Evolutionary conservation across 2,329 filamentous ascomycete genomes (phyloP).

Genomic region (Phoma herbarum): DNA sequence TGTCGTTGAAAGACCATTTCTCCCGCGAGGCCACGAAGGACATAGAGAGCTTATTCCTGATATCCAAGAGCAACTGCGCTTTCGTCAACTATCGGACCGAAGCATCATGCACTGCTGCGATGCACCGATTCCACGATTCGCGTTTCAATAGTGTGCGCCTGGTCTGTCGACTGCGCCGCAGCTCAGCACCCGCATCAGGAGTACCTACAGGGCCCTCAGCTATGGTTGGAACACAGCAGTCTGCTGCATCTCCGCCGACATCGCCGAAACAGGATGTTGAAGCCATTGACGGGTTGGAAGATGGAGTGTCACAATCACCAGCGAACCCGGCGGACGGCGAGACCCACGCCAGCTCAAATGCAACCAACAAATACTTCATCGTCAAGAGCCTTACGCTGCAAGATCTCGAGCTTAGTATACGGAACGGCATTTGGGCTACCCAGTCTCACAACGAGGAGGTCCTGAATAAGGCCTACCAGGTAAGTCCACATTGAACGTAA

Average conservation of each 20-base stretch:
- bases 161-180: constrained; percentile 80
- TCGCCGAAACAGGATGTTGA: constrained; percentile 34
- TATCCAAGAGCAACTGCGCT: constrained; percentile 96
- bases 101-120: constrained; percentile 75
- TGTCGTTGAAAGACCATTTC: constrained; percentile 89
- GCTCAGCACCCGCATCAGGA: constrained; percentile 56
- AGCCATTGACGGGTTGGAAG: constrained; percentile 21
- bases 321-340: constrained; percentile 25
- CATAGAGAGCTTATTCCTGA: constrained; percentile 89
- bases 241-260: constrained; percentile 36
- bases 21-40: constrained; percentile 77
- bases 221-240: constrained; percentile 44
- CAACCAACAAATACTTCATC: constrained; percentile 84
- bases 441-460: constrained; percentile 90
- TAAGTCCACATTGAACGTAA: constrained; percentile 51
- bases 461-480: constrained; percentile 84
- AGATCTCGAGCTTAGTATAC: constrained; percentile 87
- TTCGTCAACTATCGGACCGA: constrained; percentile 96
- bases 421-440: constrained; percentile 90
- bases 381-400: constrained; percentile 92
- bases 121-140: constrained; percentile 88
- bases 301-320: constrained; percentile 20
- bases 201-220: constrained; percentile 66
- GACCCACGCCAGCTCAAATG: constrained; percentile 37
- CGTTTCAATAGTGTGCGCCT: constrained; percentile 85